phyloP scores from a whole-genome alignment of 208 protist genomes.

The Crithidia brevicula region DNA sequence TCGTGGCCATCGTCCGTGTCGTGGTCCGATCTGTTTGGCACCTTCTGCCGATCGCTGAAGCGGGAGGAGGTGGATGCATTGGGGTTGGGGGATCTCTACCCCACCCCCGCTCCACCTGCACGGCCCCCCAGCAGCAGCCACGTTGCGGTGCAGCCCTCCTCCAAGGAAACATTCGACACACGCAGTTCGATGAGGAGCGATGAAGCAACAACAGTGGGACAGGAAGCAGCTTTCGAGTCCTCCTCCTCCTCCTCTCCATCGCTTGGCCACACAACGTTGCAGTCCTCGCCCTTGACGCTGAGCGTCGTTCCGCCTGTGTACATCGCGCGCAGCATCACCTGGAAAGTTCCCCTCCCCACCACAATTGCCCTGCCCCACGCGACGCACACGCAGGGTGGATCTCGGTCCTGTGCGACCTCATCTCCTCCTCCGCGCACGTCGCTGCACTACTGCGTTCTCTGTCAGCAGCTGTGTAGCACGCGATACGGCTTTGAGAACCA shows the following conservation, averaged over 20 bases:
- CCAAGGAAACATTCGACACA: no score
- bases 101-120: constrained; percentile 15
- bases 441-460: constrained; percentile 59
- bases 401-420: background rate
- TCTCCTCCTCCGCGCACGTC: background rate
- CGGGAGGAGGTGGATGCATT: constrained; percentile 33
- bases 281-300: constrained; percentile 19
- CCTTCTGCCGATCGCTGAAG: constrained; percentile 16
- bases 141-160: no score
- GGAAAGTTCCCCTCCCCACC: constrained; percentile 55
- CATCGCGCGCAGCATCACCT: constrained; percentile 57
- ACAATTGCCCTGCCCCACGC: background rate
- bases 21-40: constrained; percentile 13
- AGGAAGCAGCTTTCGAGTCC: background rate
- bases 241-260: background rate
- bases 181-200: no score
- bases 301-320: constrained; percentile 53
- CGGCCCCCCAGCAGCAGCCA: no score
- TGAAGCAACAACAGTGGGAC: no score
- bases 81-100: constrained; percentile 50
- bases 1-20: background rate
- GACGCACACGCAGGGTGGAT: no score
- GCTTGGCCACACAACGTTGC: background rate
- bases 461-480: constrained; percentile 38
- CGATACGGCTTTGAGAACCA: constrained; percentile 32